These are phyloP conservation scores for Tricholoma bakamatsutake DNA, from an alignment of 768 basidiomycete species.

Conservation along the genomic window DNA sequence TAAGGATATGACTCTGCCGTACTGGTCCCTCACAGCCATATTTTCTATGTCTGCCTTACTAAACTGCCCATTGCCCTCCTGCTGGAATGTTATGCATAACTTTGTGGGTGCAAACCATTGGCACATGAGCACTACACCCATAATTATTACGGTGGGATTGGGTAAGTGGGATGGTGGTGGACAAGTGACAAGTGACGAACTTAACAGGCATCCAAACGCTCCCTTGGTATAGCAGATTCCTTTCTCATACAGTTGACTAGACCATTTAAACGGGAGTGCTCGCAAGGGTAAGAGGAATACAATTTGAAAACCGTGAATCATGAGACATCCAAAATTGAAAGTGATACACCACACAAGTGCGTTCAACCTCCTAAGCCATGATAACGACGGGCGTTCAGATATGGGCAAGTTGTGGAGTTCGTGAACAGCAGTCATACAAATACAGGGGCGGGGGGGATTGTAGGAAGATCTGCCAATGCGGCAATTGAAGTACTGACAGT, in stretches of 20 bases:
- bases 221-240: conserved; percentile 81
- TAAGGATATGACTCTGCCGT: conserved; percentile 54
- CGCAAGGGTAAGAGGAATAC: conserved; percentile 62
- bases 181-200: conserved; percentile 35
- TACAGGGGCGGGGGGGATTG: not conserved
- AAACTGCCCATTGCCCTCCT: conserved; percentile 58
- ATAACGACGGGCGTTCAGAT: conserved; percentile 39
- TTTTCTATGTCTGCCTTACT: conserved; percentile 51
- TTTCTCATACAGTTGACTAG: conserved; percentile 53
- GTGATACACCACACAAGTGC: conserved; percentile 48
- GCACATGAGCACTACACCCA: conserved; percentile 59
- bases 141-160: not conserved
- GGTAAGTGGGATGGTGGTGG: not conserved
- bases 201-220: conserved; percentile 67
- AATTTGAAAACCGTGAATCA: conserved; percentile 72
- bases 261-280: conserved; percentile 52
- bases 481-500: not conserved
- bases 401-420: conserved; percentile 45
- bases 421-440: conserved; percentile 16
- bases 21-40: conserved; percentile 49
- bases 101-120: conserved; percentile 80
- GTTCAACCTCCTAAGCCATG: conserved; percentile 47
- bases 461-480: not conserved
- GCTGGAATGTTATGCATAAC: conserved; percentile 69
- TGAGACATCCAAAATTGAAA: conserved; percentile 60